Evolutionary conservation across 129 eudicot genomes (phyloP), one percentile per base, ranked within the genome.

Genomic region (Ambrosia artemisiifolia): DNA sequence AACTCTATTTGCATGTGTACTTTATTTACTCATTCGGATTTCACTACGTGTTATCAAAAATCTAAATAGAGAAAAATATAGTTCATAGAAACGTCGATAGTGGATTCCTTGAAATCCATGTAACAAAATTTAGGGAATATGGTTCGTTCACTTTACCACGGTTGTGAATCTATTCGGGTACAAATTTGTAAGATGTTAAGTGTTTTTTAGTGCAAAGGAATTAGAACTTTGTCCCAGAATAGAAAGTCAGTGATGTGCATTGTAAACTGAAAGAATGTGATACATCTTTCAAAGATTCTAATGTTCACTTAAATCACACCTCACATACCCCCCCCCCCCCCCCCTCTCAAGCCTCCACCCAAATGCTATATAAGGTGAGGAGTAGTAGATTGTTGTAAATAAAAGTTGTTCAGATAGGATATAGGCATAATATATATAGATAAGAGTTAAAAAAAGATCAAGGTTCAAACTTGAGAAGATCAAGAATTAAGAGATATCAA

Each of bases 121-220:
- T 82, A 74, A 78, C 64, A 81, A 66, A 73, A 83, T 71, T 71
- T 64, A 67, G 61, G 74, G 98, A 83, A 92, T 89, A 74, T 72
- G 96, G 81, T 89, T 92, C 91, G 71, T 36, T 36, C 43, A 36
- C 43, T 82, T 89, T 83, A 72, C 80, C 75, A 75, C 59, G 42
- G 51, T 38, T 71, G 79, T 79, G 96, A 87, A 88, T 86, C 87
- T 84, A 86, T 92, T 83, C 91, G 63, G 56, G 80, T 83, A 81
- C 88, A 77, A 43, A 76, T 75, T 75, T 78, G 87, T 79, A 82
- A 84, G 96, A 91, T 79, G 80, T 89, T 62, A 71, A 36, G 9
- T 36, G 69, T 80, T 82, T 24, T 81, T 74, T 70, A 80, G 75
- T 70, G 69, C 79, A 74, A 72, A 82, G 83, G 78, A 81, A 78